These are phyloP conservation scores for Hapsidospora chrysogenum DNA, from an alignment of 495 filamentous ascomycete genomes.

Conservation along the genomic window DNA sequence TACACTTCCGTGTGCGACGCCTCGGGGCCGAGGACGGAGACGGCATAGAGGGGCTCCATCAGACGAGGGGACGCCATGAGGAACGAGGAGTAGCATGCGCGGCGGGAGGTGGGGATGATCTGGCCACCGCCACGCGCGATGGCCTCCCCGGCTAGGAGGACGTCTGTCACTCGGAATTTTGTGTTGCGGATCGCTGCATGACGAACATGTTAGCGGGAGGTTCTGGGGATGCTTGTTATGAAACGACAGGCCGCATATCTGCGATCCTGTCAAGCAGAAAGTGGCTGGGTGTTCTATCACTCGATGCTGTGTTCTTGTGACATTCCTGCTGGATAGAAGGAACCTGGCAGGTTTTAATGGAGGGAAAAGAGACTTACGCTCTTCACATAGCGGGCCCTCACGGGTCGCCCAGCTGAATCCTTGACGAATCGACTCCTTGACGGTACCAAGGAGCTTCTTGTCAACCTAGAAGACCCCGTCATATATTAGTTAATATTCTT, in stretches of 20 bases:
- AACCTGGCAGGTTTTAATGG: background rate
- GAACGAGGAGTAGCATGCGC: slow-evolving; percentile 87
- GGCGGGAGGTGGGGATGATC: slow-evolving; percentile 86
- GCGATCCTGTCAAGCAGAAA: no score
- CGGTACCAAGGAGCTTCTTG: slow-evolving; percentile 72
- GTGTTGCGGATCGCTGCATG: slow-evolving; percentile 77
- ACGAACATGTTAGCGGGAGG: slow-evolving; percentile 4
- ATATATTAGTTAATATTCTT: background rate
- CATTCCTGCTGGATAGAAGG: slow-evolving; percentile 5
- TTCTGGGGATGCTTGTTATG: no score
- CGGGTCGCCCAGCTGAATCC: slow-evolving; percentile 92
- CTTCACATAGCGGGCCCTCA: slow-evolving; percentile 95
- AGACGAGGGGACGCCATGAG: slow-evolving; percentile 90
- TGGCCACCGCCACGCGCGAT: slow-evolving; percentile 93
- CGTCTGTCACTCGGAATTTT: slow-evolving; percentile 87
- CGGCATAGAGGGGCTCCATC: slow-evolving; percentile 90
- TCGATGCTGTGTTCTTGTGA: no score
- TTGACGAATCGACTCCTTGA: slow-evolving; percentile 81
- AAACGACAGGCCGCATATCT: no score
- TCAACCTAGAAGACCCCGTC: slow-evolving; percentile 46
- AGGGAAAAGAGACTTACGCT: slow-evolving; percentile 49
- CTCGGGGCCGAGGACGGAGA: slow-evolving; percentile 83
- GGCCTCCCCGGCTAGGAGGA: slow-evolving; percentile 68
- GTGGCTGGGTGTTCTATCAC: no score
- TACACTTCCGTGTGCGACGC: slow-evolving; percentile 79